These are phyloP conservation scores for Mycosphaerella sp. DNA, from an alignment of 2,329 filamentous ascomycete genomes.

Conservation along the genomic window DNA sequence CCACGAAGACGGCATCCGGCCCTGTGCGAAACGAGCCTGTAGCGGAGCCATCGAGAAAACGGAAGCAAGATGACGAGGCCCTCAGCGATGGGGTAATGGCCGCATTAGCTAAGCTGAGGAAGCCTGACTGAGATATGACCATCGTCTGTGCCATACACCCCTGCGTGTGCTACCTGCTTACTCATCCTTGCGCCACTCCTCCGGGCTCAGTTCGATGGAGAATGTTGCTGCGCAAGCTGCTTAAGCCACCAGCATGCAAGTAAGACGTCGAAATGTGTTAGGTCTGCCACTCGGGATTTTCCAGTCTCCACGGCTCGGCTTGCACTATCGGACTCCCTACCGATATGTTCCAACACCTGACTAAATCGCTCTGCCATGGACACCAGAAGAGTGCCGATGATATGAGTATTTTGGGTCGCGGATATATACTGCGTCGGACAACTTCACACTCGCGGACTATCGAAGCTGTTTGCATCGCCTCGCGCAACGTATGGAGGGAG, in stretches of 20 bases:
- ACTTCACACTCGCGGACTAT: slow-evolving; percentile 38
- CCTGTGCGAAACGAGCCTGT: not conserved
- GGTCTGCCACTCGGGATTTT: slow-evolving; percentile 41
- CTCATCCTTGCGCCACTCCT: slow-evolving; percentile 41
- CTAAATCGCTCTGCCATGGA: slow-evolving; percentile 40
- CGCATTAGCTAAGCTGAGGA: slow-evolving; percentile 51
- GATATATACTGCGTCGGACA: slow-evolving; percentile 41
- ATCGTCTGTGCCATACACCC: slow-evolving; percentile 36
- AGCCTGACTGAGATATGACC: slow-evolving; percentile 22
- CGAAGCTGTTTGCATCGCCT: slow-evolving; percentile 38
- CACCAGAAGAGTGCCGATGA: slow-evolving; percentile 39
- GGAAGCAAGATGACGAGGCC: slow-evolving; percentile 39
- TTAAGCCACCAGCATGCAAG: slow-evolving; percentile 40
- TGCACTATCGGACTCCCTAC: slow-evolving; percentile 36
- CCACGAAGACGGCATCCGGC: slow-evolving; percentile 2
- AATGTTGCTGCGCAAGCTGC: slow-evolving; percentile 43
- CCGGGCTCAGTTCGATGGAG: slow-evolving; percentile 39
- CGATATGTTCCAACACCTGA: slow-evolving; percentile 38
- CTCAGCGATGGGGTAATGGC: slow-evolving; percentile 54
- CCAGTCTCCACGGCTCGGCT: slow-evolving; percentile 35
- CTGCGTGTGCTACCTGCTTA: slow-evolving; percentile 42
- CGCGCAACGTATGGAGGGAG: slow-evolving; percentile 38
- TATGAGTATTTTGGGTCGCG: slow-evolving; percentile 43
- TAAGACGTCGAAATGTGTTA: slow-evolving; percentile 35
- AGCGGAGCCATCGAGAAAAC: slow-evolving; percentile 27